These are phyloP conservation scores for Schwanniomyces polymorphus DNA, from an alignment of 805 yeast genomes.

Conservation along the genomic window DNA sequence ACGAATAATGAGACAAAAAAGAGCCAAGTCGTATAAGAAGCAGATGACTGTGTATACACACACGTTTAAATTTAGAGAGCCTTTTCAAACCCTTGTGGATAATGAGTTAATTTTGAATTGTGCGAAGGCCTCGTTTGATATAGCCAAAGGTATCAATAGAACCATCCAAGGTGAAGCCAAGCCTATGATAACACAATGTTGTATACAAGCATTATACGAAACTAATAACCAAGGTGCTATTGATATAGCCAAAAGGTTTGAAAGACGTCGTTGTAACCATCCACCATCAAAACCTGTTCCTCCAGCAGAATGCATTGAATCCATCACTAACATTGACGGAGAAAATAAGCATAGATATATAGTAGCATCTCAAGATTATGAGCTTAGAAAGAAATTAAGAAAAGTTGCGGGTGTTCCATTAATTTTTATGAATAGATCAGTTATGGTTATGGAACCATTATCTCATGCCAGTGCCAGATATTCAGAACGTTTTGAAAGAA, in stretches of 20 bases:
- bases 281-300: conserved; percentile 58
- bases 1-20: conserved; percentile 81
- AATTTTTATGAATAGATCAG: conserved; percentile 83
- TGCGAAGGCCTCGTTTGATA: conserved; percentile 66
- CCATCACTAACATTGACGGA: conserved; percentile 69
- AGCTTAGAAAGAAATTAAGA: conserved; percentile 67
- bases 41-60: conserved; percentile 84
- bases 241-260: conserved; percentile 76
- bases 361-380: conserved; percentile 79
- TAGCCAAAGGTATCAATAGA: conserved; percentile 76
- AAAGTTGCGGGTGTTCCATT: conserved; percentile 87
- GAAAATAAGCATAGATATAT: conserved; percentile 87
- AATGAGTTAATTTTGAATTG: conserved; percentile 71
- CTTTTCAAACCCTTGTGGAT: conserved; percentile 88
- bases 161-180: conserved; percentile 85
- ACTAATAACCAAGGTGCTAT: conserved; percentile 75
- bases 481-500: conserved; percentile 51
- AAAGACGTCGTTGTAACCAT: conserved; percentile 93
- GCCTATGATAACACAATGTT: conserved; percentile 93
- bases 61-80: conserved; percentile 89
- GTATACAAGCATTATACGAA: conserved; percentile 81
- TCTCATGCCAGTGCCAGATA: conserved; percentile 60
- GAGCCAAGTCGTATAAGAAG: conserved; percentile 92
- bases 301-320: conserved; percentile 74
- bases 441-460: conserved; percentile 94